Base-by-base conservation (phyloP, 345 rosid species). In the Trapa incisa region DNA sequence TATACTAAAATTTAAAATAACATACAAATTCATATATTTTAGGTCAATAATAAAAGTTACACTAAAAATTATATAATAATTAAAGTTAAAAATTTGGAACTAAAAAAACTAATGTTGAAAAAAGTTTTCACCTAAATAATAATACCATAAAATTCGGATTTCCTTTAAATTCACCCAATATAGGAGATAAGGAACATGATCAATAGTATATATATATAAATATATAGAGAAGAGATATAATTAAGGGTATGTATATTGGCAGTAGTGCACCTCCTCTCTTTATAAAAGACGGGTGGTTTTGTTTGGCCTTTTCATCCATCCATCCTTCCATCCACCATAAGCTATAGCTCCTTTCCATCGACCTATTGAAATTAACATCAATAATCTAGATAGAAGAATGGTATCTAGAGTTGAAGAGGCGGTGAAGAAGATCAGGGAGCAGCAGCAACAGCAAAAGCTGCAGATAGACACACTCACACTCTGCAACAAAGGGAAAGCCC, bases 401-500 rank as follows among this genome's bases (percentile, higher is more conserved):
- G 91, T 84, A 70, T 78, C 85, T 10, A 82, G 76, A 74, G 84
- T 79, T 71, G 85, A 81, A 73, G 80, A 75, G 75, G 80, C 80
- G 47, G 75, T 72, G 85, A 86, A 80, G 78, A 77, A 70, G 74
- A 83, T 71, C 74, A 78, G 72, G 57, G 81, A 79, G 9, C 69
- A 84, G 65, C 73, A 68, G n/a, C 72, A 71, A 61, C 67, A 67
- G 35, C 66, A 68, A 14, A 43, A 75, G 8, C 74, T 74, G 0
- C 47, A 61, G 41, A 72, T 76, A 33, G 77, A 65, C 70, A 71
- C 43, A 8, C 43, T 77, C 67, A 82, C 78, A 58, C 88, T 80
- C 48, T 81, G 84, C 78, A 82, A 89, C 82, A 89, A 89, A 82
- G 91, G 83, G 4, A 86, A 86, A 68, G 64, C 66, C 5, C 52